A percentile compares a stretch with the other conserved stretches of the same genome.
These are phyloP conservation scores for Xanthoconium stramineum DNA, from an alignment of 768 basidiomycete species.

Conservation along the genomic window DNA sequence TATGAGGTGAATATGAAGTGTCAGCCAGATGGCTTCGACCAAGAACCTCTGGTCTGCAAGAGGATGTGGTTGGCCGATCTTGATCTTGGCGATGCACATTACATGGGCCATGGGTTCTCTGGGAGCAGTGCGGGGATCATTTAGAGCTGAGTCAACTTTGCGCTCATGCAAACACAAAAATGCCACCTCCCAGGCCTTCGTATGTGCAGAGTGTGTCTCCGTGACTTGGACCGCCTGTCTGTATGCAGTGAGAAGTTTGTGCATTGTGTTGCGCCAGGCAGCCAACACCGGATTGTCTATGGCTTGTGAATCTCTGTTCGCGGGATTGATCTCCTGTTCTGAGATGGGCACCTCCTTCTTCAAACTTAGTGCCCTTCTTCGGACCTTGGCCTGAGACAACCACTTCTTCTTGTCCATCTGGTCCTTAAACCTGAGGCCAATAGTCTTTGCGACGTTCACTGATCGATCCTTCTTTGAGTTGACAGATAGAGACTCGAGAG, in stretches of 20 bases:
- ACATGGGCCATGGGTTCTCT: constrained; percentile 45
- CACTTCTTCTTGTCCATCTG: constrained; percentile 1
- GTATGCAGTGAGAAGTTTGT: constrained; percentile 40
- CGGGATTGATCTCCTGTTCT: constrained; percentile 28
- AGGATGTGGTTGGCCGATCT: constrained; percentile 57
- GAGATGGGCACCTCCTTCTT: constrained; percentile 22
- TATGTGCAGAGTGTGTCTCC: constrained; percentile 51
- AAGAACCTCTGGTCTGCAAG: constrained; percentile 56
- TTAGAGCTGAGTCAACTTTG: constrained; percentile 38
- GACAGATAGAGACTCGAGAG: constrained; percentile 30
- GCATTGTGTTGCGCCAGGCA: constrained; percentile 40
- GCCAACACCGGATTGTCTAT: constrained; percentile 31
- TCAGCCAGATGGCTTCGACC: constrained; percentile 58
- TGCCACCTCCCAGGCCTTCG: constrained; percentile 59
- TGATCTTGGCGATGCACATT: constrained; percentile 47
- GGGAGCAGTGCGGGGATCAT: constrained; percentile 36
- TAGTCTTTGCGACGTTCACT: not conserved
- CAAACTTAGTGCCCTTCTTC: constrained; percentile 12
- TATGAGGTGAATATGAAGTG: constrained; percentile 50
- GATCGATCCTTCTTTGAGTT: constrained; percentile 16
- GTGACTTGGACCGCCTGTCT: constrained; percentile 38
- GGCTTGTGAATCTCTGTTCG: constrained; percentile 21
- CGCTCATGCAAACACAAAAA: constrained; percentile 48
- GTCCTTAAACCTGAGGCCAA: constrained; percentile 18
- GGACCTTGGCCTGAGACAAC: constrained; percentile 6